Conservation (phyloP, 1,139 yeast species). For the Hyphopichia pseudoburtonii region DNA sequence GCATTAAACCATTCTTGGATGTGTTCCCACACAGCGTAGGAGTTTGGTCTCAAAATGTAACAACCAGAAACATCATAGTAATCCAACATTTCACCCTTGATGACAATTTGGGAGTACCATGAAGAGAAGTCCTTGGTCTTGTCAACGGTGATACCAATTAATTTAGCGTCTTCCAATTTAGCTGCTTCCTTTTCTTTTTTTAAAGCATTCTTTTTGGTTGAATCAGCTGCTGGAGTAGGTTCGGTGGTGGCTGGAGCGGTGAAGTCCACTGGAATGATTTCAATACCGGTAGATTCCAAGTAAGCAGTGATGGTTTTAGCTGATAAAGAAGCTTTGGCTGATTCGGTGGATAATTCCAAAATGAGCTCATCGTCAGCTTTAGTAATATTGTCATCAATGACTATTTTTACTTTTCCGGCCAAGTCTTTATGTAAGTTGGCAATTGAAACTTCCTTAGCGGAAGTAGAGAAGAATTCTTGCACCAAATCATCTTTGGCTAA, state of each 20-base stretch:
- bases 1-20: conserved; percentile 86
- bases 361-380: conserved; percentile 37
- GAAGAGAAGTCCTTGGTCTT: conserved; percentile 89
- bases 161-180: conserved; percentile 80
- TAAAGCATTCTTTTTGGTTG: conserved; percentile 24
- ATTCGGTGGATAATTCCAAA: conserved; percentile 60
- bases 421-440: conserved; percentile 56
- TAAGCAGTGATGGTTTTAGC: conserved; percentile 53
- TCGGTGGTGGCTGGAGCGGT: conserved; percentile 43
- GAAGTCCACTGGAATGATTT: conserved; percentile 59
- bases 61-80: conserved; percentile 99
- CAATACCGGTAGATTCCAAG: conserved; percentile 59
- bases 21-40: conserved; percentile 92
- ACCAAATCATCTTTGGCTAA: conserved; percentile 82
- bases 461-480: conserved; percentile 58
- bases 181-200: conserved; percentile 47
- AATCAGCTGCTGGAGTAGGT: conserved; percentile 33
- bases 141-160: conserved; percentile 95
- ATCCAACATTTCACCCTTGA: conserved; percentile 97
- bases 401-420: conserved; percentile 63
- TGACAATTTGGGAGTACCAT: conserved; percentile 95
- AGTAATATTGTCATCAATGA: conserved; percentile 60
- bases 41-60: conserved; percentile 94
- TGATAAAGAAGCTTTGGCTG: conserved; percentile 55
- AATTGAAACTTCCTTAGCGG: conserved; percentile 67